Base-by-base conservation (phyloP, 305 asterid genomes). In the Stenogyne calaminthoides region DNA sequence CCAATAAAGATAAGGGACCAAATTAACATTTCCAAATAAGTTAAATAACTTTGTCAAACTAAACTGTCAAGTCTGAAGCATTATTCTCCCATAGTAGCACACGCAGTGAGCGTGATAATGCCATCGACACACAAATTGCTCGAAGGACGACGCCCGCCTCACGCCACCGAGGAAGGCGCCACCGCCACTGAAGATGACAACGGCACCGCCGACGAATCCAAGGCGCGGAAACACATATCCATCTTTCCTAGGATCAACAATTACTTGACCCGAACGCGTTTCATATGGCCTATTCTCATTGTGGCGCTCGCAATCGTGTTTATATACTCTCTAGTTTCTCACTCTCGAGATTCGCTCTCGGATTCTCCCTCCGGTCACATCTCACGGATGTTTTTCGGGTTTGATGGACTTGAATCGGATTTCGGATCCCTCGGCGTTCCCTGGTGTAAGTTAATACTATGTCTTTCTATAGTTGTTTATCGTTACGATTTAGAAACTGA, bases 361-460 rank as follows among this genome's bases (percentile, higher is more conserved):
- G 87, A 86, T 57, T 88, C 96, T 34, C 74, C 93, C 6, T 79
- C 93, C 61, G 85, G 76, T 75, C 88, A 82, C 76, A 59, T 79
- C 63, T 85, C 97, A 34, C 88, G 91, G 47, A 74, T 91, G 59
- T 94, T 88, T 73, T 83, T 81, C 39, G 91, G 92, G 7, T 78
- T 80, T 67, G 93, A 91, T 51, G 91, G 78, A 54, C 84, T 86
- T 40, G 97, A 89, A 39, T 86, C 97, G 8, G 97, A 90, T 80
- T 94, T 91, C 69, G 97, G 96, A 78, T 83, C 92, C 75, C 99
- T 94, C 54, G 99, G 99, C 55, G 97, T 94, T 73, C 97, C 97
- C 69, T 91, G 97, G 95, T 94, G 99, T 94, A 90, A 85, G 96
- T 76, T 67, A 11, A 60, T 54, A 0, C 3, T 25, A 5, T 15